Base-by-base conservation (phyloP, 208 protist species). In the Trypanosoma mega region DNA sequence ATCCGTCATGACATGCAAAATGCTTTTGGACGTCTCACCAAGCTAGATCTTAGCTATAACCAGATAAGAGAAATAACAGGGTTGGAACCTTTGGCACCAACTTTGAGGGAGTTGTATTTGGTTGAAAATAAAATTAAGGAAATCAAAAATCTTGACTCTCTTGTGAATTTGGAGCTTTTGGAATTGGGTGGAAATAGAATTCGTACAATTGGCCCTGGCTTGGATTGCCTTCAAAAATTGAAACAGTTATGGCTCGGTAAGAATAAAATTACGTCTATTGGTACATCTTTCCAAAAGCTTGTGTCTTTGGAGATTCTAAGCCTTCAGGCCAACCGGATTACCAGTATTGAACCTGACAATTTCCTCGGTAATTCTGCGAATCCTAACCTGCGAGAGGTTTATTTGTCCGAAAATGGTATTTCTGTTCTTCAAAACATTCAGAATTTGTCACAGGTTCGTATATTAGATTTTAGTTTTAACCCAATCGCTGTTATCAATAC, bases 51-150 rank as follows among this genome's bases (percentile, higher is more conserved):
- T 18, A 93, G 84, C 72, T 97, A 96, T 72, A 97, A 96, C 60
- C 81, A 96, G 44, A 80, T 96, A 33, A 70, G 78, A 48, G 72
- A 88, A 14, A 87, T 96, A 26, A 23, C 24, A 2, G 86, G 85
- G 0, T 60, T 97, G 4, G 88, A 93, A 1, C 72, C 81, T 9
- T 67, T 95, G 1, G 78, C 70, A 1, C 51, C 65, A 3, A 89
- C 81, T 2, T 73, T 97, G 24, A 90, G 85, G 48, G 82, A 95
- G 56, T 67, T 97, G 21, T 97, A 95, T 56, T 65, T 96, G 11
- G 87, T 94, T 0, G 88, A 96, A 37, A 97, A 97, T 59, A 91
- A 90, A 48, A 97, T 97, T 65, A 95, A 92, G 47, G 63, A 80
- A 29, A 88, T 97, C 16, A 70, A 87, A 31, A 86, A 86, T 14